These are phyloP conservation scores for Pichia californica DNA, from an alignment of 805 yeast species.

Conservation along the genomic window DNA sequence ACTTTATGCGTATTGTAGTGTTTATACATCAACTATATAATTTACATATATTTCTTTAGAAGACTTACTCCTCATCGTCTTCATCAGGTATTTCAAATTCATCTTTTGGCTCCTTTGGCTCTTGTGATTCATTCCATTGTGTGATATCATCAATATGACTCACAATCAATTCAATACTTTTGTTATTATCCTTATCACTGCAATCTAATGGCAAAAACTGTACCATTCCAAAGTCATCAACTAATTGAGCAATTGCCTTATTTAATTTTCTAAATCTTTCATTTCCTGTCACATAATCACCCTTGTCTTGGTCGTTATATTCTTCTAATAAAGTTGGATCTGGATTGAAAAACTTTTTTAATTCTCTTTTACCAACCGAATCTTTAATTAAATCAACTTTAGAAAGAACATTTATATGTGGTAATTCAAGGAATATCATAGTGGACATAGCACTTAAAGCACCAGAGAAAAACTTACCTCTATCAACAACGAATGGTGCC, in stretches of 20 bases:
- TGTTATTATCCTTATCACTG: slow-evolving; percentile 49
- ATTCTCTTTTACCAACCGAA: slow-evolving; percentile 63
- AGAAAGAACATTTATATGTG: slow-evolving; percentile 86
- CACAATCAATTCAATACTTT: slow-evolving; percentile 73
- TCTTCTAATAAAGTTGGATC: slow-evolving; percentile 71
- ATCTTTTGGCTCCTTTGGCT: slow-evolving; percentile 92
- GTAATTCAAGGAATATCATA: slow-evolving; percentile 90
- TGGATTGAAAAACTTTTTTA: slow-evolving; percentile 83
- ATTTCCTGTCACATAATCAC: slow-evolving; percentile 30
- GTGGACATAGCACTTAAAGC: slow-evolving; percentile 97
- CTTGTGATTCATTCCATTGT: slow-evolving; percentile 95
- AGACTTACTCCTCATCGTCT: slow-evolving; percentile 21
- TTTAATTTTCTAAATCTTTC: slow-evolving; percentile 67
- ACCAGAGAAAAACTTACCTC: slow-evolving; percentile 90
- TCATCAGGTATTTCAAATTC: slow-evolving; percentile 60
- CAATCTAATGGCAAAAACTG: slow-evolving; percentile 88
- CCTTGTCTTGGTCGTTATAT: slow-evolving; percentile 25
- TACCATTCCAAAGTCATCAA: slow-evolving; percentile 98
- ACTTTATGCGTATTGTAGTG: no score
- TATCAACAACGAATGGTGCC: slow-evolving; percentile 89
- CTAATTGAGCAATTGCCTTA: slow-evolving; percentile 77
- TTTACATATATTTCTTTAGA: no score
- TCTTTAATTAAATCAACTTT: slow-evolving; percentile 83
- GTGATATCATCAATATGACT: slow-evolving; percentile 95
- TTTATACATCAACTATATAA: no score